Conservation (phyloP, 352 stramenopile species). For the Peronospora destructor region DNA sequence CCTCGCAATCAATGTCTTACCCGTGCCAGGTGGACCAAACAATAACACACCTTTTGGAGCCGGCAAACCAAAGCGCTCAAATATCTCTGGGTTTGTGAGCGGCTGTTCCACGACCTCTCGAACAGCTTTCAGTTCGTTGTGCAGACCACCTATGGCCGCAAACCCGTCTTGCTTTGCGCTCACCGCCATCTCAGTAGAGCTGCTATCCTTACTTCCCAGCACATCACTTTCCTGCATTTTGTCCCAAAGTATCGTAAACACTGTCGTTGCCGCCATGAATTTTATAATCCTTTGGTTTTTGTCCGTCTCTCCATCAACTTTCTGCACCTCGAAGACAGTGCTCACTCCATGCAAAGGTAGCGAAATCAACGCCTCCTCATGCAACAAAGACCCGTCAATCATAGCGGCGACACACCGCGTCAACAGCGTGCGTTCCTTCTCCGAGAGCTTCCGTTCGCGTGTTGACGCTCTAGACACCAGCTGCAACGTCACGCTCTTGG, state of each 20-base stretch:
- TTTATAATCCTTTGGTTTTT: slow-evolving; percentile 18
- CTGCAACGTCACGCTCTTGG: slow-evolving; percentile 30
- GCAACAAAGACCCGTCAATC: slow-evolving; percentile 58
- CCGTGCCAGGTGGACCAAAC: slow-evolving; percentile 92
- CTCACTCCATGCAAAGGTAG: slow-evolving; percentile 52
- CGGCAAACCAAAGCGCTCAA: slow-evolving; percentile 90
- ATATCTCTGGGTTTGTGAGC: slow-evolving; percentile 90
- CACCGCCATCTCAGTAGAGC: background rate
- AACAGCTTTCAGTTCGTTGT: slow-evolving; percentile 91
- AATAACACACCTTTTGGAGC: slow-evolving; percentile 93
- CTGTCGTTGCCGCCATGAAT: slow-evolving; percentile 23
- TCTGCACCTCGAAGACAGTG: slow-evolving; percentile 44
- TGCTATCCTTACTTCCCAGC: background rate
- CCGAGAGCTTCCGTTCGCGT: slow-evolving; percentile 29
- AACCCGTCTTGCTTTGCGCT: slow-evolving; percentile 42
- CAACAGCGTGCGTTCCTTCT: slow-evolving; percentile 52
- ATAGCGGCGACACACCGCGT: slow-evolving; percentile 51
- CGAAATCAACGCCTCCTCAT: slow-evolving; percentile 42
- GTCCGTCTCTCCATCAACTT: slow-evolving; percentile 14
- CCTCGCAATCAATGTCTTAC: slow-evolving; percentile 93
- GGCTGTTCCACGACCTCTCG: slow-evolving; percentile 95
- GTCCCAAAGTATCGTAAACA: slow-evolving; percentile 25
- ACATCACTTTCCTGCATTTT: slow-evolving; percentile 4
- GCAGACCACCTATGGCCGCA: slow-evolving; percentile 76
- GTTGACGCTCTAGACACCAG: slow-evolving; percentile 31